These are phyloP conservation scores for Lasiodiplodia gonubiensis DNA, from an alignment of 2,329 filamentous ascomycete genomes.

Conservation along the genomic window DNA sequence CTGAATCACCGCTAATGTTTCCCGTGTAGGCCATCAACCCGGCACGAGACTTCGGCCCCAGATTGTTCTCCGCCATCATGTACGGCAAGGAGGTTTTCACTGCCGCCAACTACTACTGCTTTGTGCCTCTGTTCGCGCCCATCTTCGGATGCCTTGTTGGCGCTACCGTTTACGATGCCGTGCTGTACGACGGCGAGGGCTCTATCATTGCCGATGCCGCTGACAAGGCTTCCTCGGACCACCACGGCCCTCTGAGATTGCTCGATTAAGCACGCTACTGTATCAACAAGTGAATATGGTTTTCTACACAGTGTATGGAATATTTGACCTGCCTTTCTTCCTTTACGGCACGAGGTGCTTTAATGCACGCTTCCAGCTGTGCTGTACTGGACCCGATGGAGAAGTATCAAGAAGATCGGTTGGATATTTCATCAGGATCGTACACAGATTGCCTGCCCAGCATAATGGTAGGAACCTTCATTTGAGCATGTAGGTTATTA, in stretches of 20 bases:
- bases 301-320: too few relatives aligned
- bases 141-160: conserved; percentile 69
- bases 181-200: conserved; percentile 71
- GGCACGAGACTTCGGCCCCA: conserved; percentile 73
- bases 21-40: conserved; percentile 74
- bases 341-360: too few relatives aligned
- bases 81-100: conserved; percentile 73
- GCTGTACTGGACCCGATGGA: too few relatives aligned
- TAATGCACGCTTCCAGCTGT: too few relatives aligned
- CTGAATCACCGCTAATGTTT: background rate
- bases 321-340: too few relatives aligned
- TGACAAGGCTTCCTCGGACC: conserved; percentile 7
- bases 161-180: conserved; percentile 69
- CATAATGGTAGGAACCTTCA: too few relatives aligned
- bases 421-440: too few relatives aligned
- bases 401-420: too few relatives aligned
- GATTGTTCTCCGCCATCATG: conserved; percentile 69
- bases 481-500: too few relatives aligned
- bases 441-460: too few relatives aligned
- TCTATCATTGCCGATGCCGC: conserved; percentile 64
- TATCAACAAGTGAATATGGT: too few relatives aligned
- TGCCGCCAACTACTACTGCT: conserved; percentile 74
- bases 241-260: conserved; percentile 9
- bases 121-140: conserved; percentile 75
- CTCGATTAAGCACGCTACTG: background rate